A percentile compares a stretch with the other conserved stretches of the same genome.
These are phyloP conservation scores for Aspergillus sp. DNA, from an alignment of 2,329 filamentous ascomycete genomes.

Conservation along the genomic window DNA sequence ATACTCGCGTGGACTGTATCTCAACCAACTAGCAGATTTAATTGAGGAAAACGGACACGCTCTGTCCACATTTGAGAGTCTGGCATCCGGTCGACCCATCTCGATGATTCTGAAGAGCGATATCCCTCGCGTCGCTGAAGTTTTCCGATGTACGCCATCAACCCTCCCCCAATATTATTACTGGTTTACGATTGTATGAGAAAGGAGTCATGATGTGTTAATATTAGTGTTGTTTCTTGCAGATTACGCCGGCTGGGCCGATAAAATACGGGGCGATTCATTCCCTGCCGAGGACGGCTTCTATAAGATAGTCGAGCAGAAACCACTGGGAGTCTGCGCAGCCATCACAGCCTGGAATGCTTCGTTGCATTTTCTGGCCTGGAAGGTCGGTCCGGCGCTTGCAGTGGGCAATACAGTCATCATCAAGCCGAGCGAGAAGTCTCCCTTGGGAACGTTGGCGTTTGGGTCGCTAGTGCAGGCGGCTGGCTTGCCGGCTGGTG, in stretches of 20 bases:
- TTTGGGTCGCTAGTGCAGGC: constrained; percentile 33
- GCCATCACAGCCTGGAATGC: constrained; percentile 39
- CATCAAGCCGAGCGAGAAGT: constrained; percentile 43
- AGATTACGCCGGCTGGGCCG: neutral
- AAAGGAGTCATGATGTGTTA: no score
- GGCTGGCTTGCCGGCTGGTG: constrained; percentile 43
- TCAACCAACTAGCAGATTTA: no score
- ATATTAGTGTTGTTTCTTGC: no score
- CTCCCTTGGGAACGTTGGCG: constrained; percentile 33
- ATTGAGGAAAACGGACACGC: no score
- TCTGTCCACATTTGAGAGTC: no score
- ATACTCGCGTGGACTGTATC: no score
- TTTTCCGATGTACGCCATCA: no score
- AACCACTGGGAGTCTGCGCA: constrained; percentile 4
- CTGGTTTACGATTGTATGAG: no score
- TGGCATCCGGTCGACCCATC: no score
- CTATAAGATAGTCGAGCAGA: neutral
- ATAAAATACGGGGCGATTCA: neutral
- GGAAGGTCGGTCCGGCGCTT: constrained; percentile 42
- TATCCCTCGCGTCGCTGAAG: no score
- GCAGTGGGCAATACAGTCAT: constrained; percentile 43
- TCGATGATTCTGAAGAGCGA: no score
- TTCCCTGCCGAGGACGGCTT: neutral
- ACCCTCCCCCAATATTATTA: no score
- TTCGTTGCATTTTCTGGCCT: constrained; percentile 31